Evolutionary conservation across 1,284 basidiomycete genomes (phyloP).

Genomic region (Sphagnurus paluster): DNA sequence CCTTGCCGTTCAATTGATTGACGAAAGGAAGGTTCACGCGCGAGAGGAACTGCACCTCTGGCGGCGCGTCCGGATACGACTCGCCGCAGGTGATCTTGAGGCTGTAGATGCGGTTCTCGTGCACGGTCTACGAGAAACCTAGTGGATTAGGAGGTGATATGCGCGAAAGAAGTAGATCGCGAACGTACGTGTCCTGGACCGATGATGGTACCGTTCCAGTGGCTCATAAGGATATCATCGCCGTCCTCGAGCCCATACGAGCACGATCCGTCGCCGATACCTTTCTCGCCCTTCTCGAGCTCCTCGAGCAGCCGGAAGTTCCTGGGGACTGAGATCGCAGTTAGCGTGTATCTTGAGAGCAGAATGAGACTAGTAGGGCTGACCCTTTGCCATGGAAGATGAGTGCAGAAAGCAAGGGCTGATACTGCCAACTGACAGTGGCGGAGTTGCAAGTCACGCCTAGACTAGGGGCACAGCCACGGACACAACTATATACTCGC

Average conservation of each 20-base stretch:
- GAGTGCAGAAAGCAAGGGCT: not conserved
- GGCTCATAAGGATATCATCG: conserved; percentile 94
- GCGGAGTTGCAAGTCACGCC: conserved; percentile 6
- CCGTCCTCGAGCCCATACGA: conserved; percentile 92
- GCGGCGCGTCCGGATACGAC: conserved; percentile 81
- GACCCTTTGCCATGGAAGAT: conserved; percentile 13
- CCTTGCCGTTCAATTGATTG: conserved; percentile 70
- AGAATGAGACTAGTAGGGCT: not conserved
- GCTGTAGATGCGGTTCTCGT: conserved; percentile 98
- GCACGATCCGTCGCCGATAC: conserved; percentile 96
- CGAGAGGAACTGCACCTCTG: conserved; percentile 83
- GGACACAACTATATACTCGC: not conserved
- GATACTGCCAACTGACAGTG: not conserved
- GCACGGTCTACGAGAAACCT: conserved; percentile 68
- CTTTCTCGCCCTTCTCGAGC: conserved; percentile 99
- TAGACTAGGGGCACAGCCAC: conserved; percentile 4
- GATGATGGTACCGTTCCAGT: conserved; percentile 99
- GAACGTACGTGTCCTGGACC: conserved; percentile 90
- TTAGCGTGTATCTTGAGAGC: not conserved
- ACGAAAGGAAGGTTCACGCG: conserved; percentile 97
- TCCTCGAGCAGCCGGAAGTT: conserved; percentile 97
- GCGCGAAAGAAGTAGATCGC: conserved; percentile 7
- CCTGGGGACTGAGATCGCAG: conserved; percentile 74
- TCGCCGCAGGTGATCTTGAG: conserved; percentile 89
- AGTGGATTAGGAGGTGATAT: not conserved